Base-by-base conservation (phyloP, 306 rosid genomes). In the Vicia villosa region DNA sequence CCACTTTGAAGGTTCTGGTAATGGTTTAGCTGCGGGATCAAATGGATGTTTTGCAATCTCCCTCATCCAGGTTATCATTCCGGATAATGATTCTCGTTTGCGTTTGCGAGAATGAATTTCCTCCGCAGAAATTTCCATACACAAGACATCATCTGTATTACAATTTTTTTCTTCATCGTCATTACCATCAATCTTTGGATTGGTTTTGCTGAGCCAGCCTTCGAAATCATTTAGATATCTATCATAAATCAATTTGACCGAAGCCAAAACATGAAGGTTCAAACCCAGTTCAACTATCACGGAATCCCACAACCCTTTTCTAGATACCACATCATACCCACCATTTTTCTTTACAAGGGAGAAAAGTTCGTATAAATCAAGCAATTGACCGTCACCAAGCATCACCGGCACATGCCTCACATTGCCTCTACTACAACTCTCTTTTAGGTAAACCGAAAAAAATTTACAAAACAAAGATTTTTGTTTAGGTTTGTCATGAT, bases 31-130 rank as follows among this genome's bases (percentile, higher is more conserved):
- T 68, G 84, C 79, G 77, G 83, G 85, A 83, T 74, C 83, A 10
- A 24, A 73, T 14, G 87, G 87, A 70, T 68, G 70, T 78, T 69
- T 87, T 22, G 96, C 97, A 38, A 57, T 12, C 61, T 68, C 77
- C 50, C 32, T 81, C 50, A 83, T 73, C 98, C 98, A 94, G 59
- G 81, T 82, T 79, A 94, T 74, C 94, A 90, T 81, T 74, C 80
- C 87, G 7, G 81, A 79, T 37, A 83, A 76, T 40, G 77, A 59
- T 62, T 88, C 96, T 52, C 87, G 79, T 69, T 85, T 88, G 76
- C 97, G 88, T 78, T 88, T 84, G 64, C 64, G 77, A 28, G 51
- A 36, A 16, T 70, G 75, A 41, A 22, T 51, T 59, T 73, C 83
- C 41, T 81, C 79, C 69, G 54, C 61, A 76, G 80, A 62, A 32